A percentile compares a stretch with the other conserved stretches of the same genome.
These are phyloP conservation scores for Xerocomellus amylosporus DNA, from an alignment of 768 basidiomycete species.

Conservation along the genomic window DNA sequence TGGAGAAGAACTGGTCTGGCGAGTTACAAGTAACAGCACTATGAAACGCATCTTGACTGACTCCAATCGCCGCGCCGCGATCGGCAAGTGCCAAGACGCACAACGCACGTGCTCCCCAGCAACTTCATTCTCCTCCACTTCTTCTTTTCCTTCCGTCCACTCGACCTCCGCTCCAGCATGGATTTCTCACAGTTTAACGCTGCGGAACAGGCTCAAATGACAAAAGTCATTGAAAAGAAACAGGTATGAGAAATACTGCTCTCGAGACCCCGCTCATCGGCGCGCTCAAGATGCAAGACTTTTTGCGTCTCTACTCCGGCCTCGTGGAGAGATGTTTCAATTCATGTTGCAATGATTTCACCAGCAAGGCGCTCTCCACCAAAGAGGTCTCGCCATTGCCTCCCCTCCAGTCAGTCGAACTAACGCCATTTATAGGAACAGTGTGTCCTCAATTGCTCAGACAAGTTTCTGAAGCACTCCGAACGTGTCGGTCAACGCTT, in stretches of 20 bases:
- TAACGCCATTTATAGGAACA: constrained; percentile 56
- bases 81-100: neutral
- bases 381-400: constrained; percentile 67
- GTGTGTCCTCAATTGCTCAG: constrained; percentile 91
- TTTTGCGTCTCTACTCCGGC: constrained; percentile 90
- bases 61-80: constrained; percentile 6
- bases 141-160: neutral
- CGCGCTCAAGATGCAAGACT: constrained; percentile 91
- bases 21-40: no score
- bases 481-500: constrained; percentile 91
- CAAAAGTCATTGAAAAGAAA: constrained; percentile 91
- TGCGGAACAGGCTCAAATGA: constrained; percentile 96
- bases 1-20: neutral
- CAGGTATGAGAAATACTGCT: constrained; percentile 54
- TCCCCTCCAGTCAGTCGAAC: neutral
- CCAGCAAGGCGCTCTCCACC: constrained; percentile 85
- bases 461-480: constrained; percentile 97
- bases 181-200: constrained; percentile 89
- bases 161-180: constrained; percentile 45
- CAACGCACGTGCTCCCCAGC: constrained; percentile 6
- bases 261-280: constrained; percentile 5
- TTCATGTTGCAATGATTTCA: constrained; percentile 94
- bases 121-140: neutral
- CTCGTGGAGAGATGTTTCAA: constrained; percentile 96
- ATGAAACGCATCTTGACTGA: neutral